A percentile compares a stretch with the other conserved stretches of the same genome.
Evolutionary conservation across 2,329 filamentous ascomycete species (phyloP).

Genomic region (Dactylellina leptospora): DNA sequence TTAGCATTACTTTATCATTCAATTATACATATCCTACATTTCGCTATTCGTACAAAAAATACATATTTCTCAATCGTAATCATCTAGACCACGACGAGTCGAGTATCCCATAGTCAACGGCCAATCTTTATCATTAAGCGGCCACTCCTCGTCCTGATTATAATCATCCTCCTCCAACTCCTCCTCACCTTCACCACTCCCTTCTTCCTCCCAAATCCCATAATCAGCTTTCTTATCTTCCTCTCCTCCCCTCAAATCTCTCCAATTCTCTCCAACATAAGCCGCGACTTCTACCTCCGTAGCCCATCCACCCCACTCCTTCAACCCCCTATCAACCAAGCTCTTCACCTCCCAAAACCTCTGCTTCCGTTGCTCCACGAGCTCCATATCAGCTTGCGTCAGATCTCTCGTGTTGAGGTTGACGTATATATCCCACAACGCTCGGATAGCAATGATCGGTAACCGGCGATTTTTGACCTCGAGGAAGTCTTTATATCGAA

Average conservation of each 20-base stretch:
- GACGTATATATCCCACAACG: constrained; percentile 23
- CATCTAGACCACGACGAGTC: no score
- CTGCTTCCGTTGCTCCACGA: constrained; percentile 10
- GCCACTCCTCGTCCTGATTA: background rate
- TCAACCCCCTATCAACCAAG: constrained; percentile 19
- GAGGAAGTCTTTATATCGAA: constrained; percentile 28
- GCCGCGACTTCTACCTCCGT: constrained; percentile 40
- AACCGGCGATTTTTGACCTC: constrained; percentile 38
- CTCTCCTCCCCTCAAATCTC: constrained; percentile 31
- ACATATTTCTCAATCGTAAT: no score
- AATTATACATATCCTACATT: background rate
- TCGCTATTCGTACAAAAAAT: no score
- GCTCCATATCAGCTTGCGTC: background rate
- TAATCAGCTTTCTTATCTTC: background rate
- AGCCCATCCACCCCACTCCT: constrained; percentile 46
- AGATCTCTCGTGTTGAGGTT: background rate
- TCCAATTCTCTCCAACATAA: constrained; percentile 45
- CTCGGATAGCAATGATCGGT: constrained; percentile 43
- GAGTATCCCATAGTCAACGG: no score
- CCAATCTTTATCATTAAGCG: background rate
- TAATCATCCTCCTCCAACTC: background rate
- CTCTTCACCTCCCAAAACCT: constrained; percentile 20
- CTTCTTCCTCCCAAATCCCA: constrained; percentile 27
- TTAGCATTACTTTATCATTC: no score
- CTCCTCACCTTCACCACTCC: constrained; percentile 9